These are phyloP conservation scores for Botrytis sinoallii DNA, from an alignment of 2,329 filamentous ascomycete genomes.

Conservation along the genomic window DNA sequence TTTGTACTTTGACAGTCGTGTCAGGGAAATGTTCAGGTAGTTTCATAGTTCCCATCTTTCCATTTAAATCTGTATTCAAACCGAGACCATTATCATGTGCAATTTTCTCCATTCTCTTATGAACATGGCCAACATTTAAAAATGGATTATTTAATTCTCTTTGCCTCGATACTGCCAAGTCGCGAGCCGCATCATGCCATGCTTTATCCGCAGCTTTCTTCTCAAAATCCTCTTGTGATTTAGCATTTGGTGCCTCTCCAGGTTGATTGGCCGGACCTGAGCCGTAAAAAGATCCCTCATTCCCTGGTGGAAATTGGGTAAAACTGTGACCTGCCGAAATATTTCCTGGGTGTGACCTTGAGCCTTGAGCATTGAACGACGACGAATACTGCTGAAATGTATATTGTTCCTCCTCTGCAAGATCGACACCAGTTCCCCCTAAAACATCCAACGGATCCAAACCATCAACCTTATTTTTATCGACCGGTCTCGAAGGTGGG, in stretches of 20 bases:
- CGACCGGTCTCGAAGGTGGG: slow-evolving; percentile 58
- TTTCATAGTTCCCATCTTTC: slow-evolving; percentile 44
- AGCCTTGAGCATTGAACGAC: slow-evolving; percentile 46
- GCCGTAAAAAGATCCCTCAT: slow-evolving; percentile 59
- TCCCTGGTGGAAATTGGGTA: slow-evolving; percentile 52
- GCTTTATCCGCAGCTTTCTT: slow-evolving; percentile 63
- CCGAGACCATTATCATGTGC: slow-evolving; percentile 55
- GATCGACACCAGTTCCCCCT: slow-evolving; percentile 79
- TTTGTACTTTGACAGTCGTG: slow-evolving; percentile 48
- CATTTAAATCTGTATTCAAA: slow-evolving; percentile 56
- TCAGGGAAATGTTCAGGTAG: slow-evolving; percentile 33
- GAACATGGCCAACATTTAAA: slow-evolving; percentile 33
- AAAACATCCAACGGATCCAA: slow-evolving; percentile 81
- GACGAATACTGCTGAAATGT: slow-evolving; percentile 65
- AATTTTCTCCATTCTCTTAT: slow-evolving; percentile 52
- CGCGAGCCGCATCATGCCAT: slow-evolving; percentile 61
- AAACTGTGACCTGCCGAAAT: slow-evolving; percentile 47
- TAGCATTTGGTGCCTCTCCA: slow-evolving; percentile 43
- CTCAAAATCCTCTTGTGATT: slow-evolving; percentile 61
- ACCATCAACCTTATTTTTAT: slow-evolving; percentile 54
- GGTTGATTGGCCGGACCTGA: slow-evolving; percentile 65
- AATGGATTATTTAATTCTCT: slow-evolving; percentile 57
- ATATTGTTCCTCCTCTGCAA: slow-evolving; percentile 82
- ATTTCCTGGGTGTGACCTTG: slow-evolving; percentile 42
- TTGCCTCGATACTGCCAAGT: slow-evolving; percentile 53